Percentiles rank a stretch among this genome's conserved stretches.
Conservation (phyloP, 768 basidiomycete species). For the Obba rivulosa region DNA sequence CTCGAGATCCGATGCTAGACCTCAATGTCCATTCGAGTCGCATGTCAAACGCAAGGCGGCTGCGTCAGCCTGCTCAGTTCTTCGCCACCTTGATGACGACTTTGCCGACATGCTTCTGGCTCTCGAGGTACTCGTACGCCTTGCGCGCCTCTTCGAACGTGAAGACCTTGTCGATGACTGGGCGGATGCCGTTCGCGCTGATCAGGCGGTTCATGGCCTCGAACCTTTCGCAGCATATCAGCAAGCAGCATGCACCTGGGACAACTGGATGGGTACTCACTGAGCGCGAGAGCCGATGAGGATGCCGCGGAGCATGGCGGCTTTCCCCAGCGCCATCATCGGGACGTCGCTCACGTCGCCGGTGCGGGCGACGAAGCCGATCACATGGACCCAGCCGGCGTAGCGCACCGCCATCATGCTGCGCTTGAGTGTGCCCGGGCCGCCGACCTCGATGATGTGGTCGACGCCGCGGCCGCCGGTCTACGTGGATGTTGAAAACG, state of each 20-base stretch:
- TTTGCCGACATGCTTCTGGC: slow-evolving; percentile 57
- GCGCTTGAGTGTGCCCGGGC: slow-evolving; percentile 43
- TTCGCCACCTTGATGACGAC: slow-evolving; percentile 45
- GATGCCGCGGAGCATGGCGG: slow-evolving; percentile 43
- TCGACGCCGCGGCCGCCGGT: slow-evolving; percentile 28
- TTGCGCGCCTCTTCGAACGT: slow-evolving; percentile 44
- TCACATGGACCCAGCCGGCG: slow-evolving; percentile 42
- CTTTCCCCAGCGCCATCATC: slow-evolving; percentile 12
- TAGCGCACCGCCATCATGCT: slow-evolving; percentile 34
- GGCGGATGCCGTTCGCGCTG: slow-evolving; percentile 38
- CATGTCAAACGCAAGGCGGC: too few relatives aligned
- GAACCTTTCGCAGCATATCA: slow-evolving; percentile 31
- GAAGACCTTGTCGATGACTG: slow-evolving; percentile 55
- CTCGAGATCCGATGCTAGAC: too few relatives aligned
- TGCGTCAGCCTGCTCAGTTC: not conserved
- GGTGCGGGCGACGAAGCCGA: slow-evolving; percentile 41
- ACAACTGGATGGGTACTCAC: slow-evolving; percentile 26
- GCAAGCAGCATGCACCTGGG: not conserved
- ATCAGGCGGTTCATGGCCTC: slow-evolving; percentile 47
- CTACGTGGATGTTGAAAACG: too few relatives aligned
- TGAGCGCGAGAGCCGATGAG: slow-evolving; percentile 55
- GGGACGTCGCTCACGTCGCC: slow-evolving; percentile 16
- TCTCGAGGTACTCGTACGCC: slow-evolving; percentile 49
- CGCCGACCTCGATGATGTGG: slow-evolving; percentile 48
- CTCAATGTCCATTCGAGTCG: too few relatives aligned